phyloP scores from a whole-genome alignment of 2,329 filamentous ascomycete species.

The Thelonectria discophora region DNA sequence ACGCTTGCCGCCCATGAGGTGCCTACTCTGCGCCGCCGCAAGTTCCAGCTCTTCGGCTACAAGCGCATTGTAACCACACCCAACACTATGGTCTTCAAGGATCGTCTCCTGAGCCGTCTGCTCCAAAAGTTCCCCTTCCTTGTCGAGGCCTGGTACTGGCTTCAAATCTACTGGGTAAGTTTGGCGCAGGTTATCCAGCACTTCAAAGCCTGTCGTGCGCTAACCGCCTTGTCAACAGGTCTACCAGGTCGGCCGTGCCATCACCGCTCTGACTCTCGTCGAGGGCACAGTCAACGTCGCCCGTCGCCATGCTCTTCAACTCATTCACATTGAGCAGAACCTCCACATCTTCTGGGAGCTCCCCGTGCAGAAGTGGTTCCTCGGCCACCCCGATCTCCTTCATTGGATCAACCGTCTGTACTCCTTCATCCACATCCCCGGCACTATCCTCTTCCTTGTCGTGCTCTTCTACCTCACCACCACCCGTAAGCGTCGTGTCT shows the following conservation, averaged over 20 bases:
- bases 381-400: conserved; percentile 63
- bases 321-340: conserved; percentile 72
- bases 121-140: conserved; percentile 75
- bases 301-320: conserved; percentile 71
- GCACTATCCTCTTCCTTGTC: conserved; percentile 73
- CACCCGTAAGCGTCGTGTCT: conserved; percentile 59
- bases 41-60: conserved; percentile 46
- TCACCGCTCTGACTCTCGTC: conserved; percentile 74
- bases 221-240: conserved; percentile 56
- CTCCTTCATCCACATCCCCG: conserved; percentile 81
- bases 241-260: conserved; percentile 77
- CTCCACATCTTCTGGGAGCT: conserved; percentile 73
- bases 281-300: conserved; percentile 74
- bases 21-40: conserved; percentile 45
- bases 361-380: conserved; percentile 65
- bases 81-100: conserved; percentile 46
- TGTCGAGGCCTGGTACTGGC: conserved; percentile 81
- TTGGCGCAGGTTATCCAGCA: background rate
- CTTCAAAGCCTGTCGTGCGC: background rate
- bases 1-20: conserved; percentile 42
- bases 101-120: conserved; percentile 55
- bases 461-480: conserved; percentile 77
- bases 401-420: conserved; percentile 77
- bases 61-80: conserved; percentile 44
- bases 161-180: conserved; percentile 77